These are phyloP conservation scores for Mortierella sp. DNA, from an alignment of 371 early-diverging fungal species.

Conservation along the genomic window DNA sequence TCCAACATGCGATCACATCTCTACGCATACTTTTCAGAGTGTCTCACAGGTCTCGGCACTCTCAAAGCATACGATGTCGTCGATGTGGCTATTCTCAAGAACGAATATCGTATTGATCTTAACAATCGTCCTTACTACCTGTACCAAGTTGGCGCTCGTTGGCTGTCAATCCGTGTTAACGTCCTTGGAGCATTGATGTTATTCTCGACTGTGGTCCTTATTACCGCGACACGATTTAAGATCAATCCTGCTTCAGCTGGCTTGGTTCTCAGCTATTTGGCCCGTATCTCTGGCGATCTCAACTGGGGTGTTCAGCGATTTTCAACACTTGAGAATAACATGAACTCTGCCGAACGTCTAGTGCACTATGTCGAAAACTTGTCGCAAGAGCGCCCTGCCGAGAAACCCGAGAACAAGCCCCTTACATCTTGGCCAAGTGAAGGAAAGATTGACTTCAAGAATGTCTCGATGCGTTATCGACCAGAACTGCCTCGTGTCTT, in stretches of 20 bases:
- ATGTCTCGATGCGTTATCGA: constrained; percentile 74
- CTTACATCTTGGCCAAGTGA: constrained; percentile 62
- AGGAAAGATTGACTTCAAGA: constrained; percentile 69
- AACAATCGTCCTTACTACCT: constrained; percentile 52
- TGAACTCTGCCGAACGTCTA: constrained; percentile 80
- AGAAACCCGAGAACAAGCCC: constrained; percentile 64
- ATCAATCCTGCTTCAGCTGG: constrained; percentile 43
- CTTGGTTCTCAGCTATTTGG: constrained; percentile 45
- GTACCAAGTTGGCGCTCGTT: constrained; percentile 41
- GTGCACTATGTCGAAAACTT: constrained; percentile 65
- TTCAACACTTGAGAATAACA: constrained; percentile 67
- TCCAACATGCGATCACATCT: constrained; percentile 85
- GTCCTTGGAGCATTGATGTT: constrained; percentile 33
- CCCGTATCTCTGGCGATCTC: constrained; percentile 45
- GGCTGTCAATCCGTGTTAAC: constrained; percentile 56
- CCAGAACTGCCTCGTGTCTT: constrained; percentile 62
- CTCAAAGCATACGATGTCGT: constrained; percentile 83
- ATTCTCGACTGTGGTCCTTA: constrained; percentile 41
- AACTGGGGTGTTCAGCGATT: constrained; percentile 52
- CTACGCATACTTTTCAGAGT: constrained; percentile 88
- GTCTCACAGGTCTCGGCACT: constrained; percentile 77
- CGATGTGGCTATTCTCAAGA: constrained; percentile 71
- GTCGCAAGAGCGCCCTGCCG: constrained; percentile 38
- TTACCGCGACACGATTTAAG: constrained; percentile 35
- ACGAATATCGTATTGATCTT: constrained; percentile 58